A percentile compares a stretch with the other conserved stretches of the same genome.
These are phyloP conservation scores for Backusella circina DNA, from an alignment of 192 early-diverging fungal species.

Conservation along the genomic window DNA sequence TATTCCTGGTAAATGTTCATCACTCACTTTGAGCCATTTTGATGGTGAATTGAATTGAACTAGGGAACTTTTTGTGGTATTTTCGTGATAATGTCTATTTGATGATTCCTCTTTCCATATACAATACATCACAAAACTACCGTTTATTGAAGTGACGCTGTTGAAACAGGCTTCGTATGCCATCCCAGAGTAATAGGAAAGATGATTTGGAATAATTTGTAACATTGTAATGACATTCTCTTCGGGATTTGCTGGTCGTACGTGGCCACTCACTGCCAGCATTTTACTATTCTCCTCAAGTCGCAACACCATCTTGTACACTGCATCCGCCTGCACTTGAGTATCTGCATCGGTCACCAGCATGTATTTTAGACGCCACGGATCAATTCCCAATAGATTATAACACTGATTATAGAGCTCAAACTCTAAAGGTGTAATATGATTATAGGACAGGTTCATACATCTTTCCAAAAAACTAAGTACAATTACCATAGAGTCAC, in stretches of 20 bases:
- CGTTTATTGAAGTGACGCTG: conserved; percentile 56
- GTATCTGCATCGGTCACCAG: conserved; percentile 68
- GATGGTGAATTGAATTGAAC: neutral
- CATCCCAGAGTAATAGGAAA: conserved; percentile 55
- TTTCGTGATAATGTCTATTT: neutral
- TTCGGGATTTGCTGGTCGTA: conserved; percentile 61
- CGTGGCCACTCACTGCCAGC: conserved; percentile 63
- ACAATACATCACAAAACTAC: conserved; percentile 67
- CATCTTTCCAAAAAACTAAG: conserved; percentile 82
- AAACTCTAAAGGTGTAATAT: conserved; percentile 65
- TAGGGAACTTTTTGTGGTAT: neutral
- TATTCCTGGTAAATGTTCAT: conserved; percentile 2
- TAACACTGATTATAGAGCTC: conserved; percentile 65
- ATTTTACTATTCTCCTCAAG: conserved; percentile 53
- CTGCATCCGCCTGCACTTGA: conserved; percentile 53
- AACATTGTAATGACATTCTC: conserved; percentile 60
- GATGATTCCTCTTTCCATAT: conserved; percentile 50
- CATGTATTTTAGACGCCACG: conserved; percentile 60
- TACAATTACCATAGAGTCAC: conserved; percentile 83
- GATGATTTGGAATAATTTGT: conserved; percentile 65
- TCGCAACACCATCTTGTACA: conserved; percentile 45
- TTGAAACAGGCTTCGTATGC: conserved; percentile 68
- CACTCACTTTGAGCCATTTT: conserved; percentile 14
- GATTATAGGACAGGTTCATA: conserved; percentile 51
- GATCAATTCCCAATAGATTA: conserved; percentile 59